A percentile compares a stretch with the other conserved stretches of the same genome.
Conservation (phyloP, 177 flowering plant species). For the Tripterygium wilfordii region DNA sequence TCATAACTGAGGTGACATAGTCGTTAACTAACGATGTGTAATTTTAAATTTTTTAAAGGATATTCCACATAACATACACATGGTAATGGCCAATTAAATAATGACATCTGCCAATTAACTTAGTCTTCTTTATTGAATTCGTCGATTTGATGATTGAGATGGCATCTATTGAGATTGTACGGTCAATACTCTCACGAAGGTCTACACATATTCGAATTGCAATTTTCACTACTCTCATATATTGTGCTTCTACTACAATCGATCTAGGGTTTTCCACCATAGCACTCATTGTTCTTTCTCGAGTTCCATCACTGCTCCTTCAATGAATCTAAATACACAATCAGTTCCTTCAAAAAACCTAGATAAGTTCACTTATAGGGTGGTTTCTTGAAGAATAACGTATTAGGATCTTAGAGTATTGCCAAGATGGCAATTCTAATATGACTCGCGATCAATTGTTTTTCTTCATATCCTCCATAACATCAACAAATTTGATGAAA, state of each 20-base stretch:
- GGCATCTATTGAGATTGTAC: slow-evolving; percentile 27
- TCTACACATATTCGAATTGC: slow-evolving; percentile 10
- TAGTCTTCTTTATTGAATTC: neutral
- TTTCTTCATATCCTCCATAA: too few relatives aligned
- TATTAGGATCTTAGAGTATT: slow-evolving; percentile 27
- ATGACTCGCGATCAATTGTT: too few relatives aligned
- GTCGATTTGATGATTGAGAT: slow-evolving; percentile 7
- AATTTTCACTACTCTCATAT: slow-evolving; percentile 8
- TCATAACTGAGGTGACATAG: too few relatives aligned
- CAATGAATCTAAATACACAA: slow-evolving; percentile 7
- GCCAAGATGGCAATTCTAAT: slow-evolving; percentile 55
- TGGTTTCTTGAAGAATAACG: slow-evolving; percentile 7
- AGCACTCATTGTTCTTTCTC: slow-evolving; percentile 12
- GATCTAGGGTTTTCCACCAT: slow-evolving; percentile 21
- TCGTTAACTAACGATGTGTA: too few relatives aligned
- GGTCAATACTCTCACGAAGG: slow-evolving; percentile 14
- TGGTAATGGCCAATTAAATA: too few relatives aligned
- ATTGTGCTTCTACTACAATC: slow-evolving; percentile 13
- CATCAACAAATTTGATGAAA: too few relatives aligned
- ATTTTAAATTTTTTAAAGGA: too few relatives aligned
- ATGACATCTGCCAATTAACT: too few relatives aligned
- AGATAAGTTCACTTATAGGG: slow-evolving; percentile 18
- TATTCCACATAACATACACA: too few relatives aligned
- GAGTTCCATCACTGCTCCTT: slow-evolving; percentile 10
- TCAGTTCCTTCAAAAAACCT: slow-evolving; percentile 11